Conservation (phyloP, 441 rosid genomes). For the Adansonia grandidieri region DNA sequence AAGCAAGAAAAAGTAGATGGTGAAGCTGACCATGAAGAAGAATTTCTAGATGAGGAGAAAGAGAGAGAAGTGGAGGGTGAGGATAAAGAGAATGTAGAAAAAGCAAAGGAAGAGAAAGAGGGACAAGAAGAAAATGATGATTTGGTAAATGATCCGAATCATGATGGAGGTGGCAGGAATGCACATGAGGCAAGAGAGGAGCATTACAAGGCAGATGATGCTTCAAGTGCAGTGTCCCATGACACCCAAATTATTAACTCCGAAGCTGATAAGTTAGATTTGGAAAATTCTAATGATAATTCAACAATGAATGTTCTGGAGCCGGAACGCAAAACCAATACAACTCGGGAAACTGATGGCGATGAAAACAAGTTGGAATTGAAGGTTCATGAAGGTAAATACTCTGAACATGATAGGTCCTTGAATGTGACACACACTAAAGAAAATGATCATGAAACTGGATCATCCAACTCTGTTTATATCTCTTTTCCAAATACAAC, state of each 20-base stretch:
- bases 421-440: constrained; percentile 21
- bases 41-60: constrained; percentile 61
- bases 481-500: constrained; percentile 24
- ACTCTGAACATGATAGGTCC: constrained; percentile 27
- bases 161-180: constrained; percentile 41
- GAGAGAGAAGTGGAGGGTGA: constrained; percentile 41
- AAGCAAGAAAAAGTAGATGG: constrained; percentile 47
- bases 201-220: constrained; percentile 90
- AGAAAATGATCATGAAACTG: background rate
- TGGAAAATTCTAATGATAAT: constrained; percentile 44
- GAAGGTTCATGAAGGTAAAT: constrained; percentile 37
- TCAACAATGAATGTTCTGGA: constrained; percentile 30
- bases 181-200: constrained; percentile 55
- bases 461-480: constrained; percentile 11
- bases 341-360: constrained; percentile 30
- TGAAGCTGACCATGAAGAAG: constrained; percentile 57
- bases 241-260: constrained; percentile 44
- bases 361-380: constrained; percentile 31
- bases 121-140: constrained; percentile 42
- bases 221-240: constrained; percentile 93
- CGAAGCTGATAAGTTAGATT: constrained; percentile 43
- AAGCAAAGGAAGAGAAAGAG: constrained; percentile 33
- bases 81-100: constrained; percentile 30
- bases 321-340: constrained; percentile 32
- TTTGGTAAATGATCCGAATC: constrained; percentile 44